Evolutionary conservation across 345 rosid species (phyloP).

Genomic region (Corchorus capsularis): DNA sequence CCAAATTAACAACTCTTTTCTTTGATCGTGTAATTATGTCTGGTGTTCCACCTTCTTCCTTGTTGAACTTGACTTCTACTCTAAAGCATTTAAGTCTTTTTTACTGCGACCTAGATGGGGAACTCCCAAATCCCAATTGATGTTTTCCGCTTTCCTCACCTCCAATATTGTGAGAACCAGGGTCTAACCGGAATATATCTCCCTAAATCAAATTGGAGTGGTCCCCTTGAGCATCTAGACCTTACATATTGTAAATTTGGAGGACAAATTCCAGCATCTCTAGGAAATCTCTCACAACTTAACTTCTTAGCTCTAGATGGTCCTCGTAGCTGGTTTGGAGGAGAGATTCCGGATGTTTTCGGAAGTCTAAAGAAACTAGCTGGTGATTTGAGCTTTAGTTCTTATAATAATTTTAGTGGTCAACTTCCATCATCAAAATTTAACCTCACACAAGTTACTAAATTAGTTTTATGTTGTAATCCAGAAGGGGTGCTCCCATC

Average conservation of each 20-base stretch:
- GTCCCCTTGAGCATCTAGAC: not conserved
- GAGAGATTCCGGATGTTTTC: not conserved
- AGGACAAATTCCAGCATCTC: not conserved
- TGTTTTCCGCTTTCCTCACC: constrained; percentile 8
- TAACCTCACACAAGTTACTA: not conserved
- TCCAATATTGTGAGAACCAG: not conserved
- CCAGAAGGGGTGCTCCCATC: not conserved
- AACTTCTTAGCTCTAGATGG: not conserved
- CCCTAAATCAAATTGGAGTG: constrained; percentile 4
- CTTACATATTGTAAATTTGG: not conserved
- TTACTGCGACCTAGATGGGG: not conserved
- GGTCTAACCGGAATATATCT: no score
- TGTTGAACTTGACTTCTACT: no score
- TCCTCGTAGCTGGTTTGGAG: not conserved
- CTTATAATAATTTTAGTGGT: constrained; percentile 18
- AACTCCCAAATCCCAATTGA: constrained; percentile 19
- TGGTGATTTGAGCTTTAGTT: not conserved
- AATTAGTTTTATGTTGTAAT: not conserved
- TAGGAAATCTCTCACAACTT: not conserved
- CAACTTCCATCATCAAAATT: not conserved
- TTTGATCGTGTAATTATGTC: not conserved
- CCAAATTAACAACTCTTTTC: not conserved
- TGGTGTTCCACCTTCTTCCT: not conserved
- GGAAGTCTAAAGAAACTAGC: not conserved
- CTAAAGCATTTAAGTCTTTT: not conserved